Base-by-base conservation (phyloP, 805 yeast genomes). In the Yarrowia sp. region DNA sequence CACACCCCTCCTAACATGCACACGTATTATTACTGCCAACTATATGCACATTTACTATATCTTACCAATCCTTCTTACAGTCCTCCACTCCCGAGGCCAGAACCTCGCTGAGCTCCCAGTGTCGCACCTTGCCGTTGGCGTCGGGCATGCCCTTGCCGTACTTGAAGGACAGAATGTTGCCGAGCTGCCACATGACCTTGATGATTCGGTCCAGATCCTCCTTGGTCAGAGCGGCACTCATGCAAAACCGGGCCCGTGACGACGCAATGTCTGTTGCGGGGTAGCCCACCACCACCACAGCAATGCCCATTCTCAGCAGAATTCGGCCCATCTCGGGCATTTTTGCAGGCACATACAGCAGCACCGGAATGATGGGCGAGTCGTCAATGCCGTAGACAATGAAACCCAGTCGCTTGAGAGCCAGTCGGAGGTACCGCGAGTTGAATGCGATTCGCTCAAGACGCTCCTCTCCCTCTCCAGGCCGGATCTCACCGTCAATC, bases 181-280 rank as follows among this genome's bases (percentile, higher is more conserved):
- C 98, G 61, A 91, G 82, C 70, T 88, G 91, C 70, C 85, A 85
- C 71, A 89, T 82, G 71, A 84, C 86, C 61, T 83, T 82, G 70
- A 92, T 79, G 43, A 91, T 81, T 70, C 85, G 82, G 74, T 95
- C 99, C 71, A 95, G 83, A 76, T 95, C 99, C 71, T 89, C 93
- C 77, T 95, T 95, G 33, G 96, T 95, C 71, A 96, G 82, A 0
- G 98, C 89, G 0, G 98, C 80, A 64, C 96, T 88, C 70, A 95
- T 87, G 81, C 99, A 95, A 71, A 95, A 85, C 76, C 99, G 85
- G 28, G 91, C 92, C 78, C 99, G 85, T 5, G 96, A 89, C 38
- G 92, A 85, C 46, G 90, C 86, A 69, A 95, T 81, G 36, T 97
- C 97, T 0, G 98, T 93, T 0, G 99, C 99, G 11, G 99, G 99